Evolutionary conservation across 2,329 filamentous ascomycete genomes (phyloP).

Genomic region (Gliomastix tumulicola): DNA sequence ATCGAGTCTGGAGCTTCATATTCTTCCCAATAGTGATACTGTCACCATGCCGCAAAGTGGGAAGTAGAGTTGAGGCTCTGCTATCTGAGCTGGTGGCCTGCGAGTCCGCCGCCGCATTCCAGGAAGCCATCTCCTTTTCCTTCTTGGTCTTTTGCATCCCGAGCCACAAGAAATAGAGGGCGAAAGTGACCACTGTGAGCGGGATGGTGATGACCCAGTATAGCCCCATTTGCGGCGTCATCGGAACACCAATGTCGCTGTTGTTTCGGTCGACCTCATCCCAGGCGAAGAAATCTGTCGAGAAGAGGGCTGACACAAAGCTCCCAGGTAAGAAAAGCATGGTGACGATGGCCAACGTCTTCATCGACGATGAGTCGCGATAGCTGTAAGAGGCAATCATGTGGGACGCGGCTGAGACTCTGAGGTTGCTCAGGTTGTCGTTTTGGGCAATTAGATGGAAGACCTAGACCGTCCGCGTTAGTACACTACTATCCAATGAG

Average conservation of each 20-base stretch:
- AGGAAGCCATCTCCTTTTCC: too few species aligned
- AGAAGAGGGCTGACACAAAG: slow-evolving; percentile 34
- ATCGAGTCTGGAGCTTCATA: too few species aligned
- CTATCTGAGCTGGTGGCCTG: too few species aligned
- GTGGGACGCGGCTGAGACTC: slow-evolving; percentile 14
- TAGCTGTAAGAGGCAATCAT: slow-evolving; percentile 26
- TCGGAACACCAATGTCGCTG: slow-evolving; percentile 16
- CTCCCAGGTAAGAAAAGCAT: slow-evolving; percentile 35
- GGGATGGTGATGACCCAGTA: slow-evolving; percentile 33
- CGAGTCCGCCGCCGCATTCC: too few species aligned
- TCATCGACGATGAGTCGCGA: slow-evolving; percentile 34
- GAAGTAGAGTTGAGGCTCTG: too few species aligned
- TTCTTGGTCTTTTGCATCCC: not conserved
- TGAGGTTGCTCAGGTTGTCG: slow-evolving; percentile 24
- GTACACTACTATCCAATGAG: not conserved
- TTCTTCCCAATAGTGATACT: too few species aligned
- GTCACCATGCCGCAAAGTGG: too few species aligned
- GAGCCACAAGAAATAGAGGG: slow-evolving; percentile 24
- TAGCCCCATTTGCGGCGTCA: slow-evolving; percentile 26
- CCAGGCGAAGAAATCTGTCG: slow-evolving; percentile 25
- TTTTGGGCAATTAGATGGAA: slow-evolving; percentile 28
- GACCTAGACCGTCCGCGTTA: slow-evolving; percentile 13
- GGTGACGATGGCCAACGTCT: slow-evolving; percentile 32
- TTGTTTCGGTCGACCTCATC: slow-evolving; percentile 10
- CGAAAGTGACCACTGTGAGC: slow-evolving; percentile 24